Conservation (phyloP, 331 rosid species). For the Quercus tomentella region DNA sequence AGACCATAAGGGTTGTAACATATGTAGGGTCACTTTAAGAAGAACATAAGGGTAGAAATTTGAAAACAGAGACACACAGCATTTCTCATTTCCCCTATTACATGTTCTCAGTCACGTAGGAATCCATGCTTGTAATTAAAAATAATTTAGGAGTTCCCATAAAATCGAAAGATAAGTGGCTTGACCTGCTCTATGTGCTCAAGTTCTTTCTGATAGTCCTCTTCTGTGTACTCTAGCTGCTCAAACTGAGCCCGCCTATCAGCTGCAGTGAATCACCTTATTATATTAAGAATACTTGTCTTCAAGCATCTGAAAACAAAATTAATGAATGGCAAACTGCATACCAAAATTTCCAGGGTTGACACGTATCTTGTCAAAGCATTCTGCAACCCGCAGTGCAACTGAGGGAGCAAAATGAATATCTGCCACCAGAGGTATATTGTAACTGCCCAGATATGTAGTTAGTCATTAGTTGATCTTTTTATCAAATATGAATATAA, state of each 20-base stretch:
- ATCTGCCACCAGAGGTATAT: constrained; percentile 96
- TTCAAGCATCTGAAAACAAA: not conserved
- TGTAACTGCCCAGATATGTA: constrained; percentile 61
- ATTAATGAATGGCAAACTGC: constrained; percentile 7
- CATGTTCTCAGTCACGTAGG: not conserved
- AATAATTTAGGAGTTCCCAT: not conserved
- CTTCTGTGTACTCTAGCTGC: constrained; percentile 81
- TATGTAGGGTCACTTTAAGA: not conserved
- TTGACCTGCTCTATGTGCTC: constrained; percentile 93
- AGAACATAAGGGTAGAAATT: not conserved
- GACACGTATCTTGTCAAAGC: constrained; percentile 99
- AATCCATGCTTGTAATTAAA: not conserved
- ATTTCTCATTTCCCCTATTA: not conserved
- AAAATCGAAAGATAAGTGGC: not conserved
- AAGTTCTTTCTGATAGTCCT: constrained; percentile 90
- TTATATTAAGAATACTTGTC: constrained; percentile 22
- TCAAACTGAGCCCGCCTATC: constrained; percentile 99
- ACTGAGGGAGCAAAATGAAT: constrained; percentile 98
- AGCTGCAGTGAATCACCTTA: constrained; percentile 52
- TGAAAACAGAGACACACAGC: not conserved
- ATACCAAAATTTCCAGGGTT: constrained; percentile 99
- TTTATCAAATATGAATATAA: not conserved
- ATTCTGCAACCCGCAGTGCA: constrained; percentile 95
- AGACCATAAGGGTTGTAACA: not conserved
- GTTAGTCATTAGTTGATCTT: constrained; percentile 15